Percentiles rank a stretch among this genome's conserved stretches.
Evolutionary conservation across 441 rosid species (phyloP).

Genomic region (Arabidopsis hybrid): DNA sequence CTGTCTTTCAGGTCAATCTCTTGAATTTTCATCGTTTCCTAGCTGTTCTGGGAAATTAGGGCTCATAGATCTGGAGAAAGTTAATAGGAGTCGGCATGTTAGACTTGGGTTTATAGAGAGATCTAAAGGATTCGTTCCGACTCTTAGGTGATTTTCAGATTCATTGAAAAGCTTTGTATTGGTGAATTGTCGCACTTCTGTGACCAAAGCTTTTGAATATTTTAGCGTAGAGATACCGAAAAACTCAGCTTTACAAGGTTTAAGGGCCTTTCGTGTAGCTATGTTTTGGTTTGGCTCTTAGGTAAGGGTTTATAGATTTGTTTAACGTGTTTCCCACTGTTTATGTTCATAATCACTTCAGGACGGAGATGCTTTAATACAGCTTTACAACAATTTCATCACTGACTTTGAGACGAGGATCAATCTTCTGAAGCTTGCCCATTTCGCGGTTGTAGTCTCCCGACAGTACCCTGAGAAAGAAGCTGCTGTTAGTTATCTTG

Average conservation of each 20-base stretch:
- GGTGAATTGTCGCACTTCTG: background rate
- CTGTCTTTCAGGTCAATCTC: slow-evolving; percentile 72
- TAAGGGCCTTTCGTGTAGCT: slow-evolving; percentile 12
- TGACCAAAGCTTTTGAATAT: slow-evolving; percentile 23
- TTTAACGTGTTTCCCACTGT: background rate
- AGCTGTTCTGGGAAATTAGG: slow-evolving; percentile 9
- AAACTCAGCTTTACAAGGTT: background rate
- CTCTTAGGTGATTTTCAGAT: slow-evolving; percentile 15
- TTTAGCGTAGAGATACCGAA: slow-evolving; percentile 18
- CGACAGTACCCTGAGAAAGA: slow-evolving; percentile 88
- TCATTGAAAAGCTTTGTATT: slow-evolving; percentile 13
- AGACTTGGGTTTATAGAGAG: slow-evolving; percentile 22
- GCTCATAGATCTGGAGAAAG: slow-evolving; percentile 36
- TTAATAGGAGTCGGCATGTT: slow-evolving; percentile 1
- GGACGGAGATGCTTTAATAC: slow-evolving; percentile 93
- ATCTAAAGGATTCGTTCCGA: slow-evolving; percentile 20
- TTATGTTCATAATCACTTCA: slow-evolving; percentile 41
- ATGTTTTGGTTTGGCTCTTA: slow-evolving; percentile 35
- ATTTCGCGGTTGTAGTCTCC: slow-evolving; percentile 88
- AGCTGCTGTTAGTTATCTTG: slow-evolving; percentile 79
- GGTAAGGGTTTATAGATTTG: background rate
- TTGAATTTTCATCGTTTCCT: slow-evolving; percentile 1
- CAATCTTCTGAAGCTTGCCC: slow-evolving; percentile 95
- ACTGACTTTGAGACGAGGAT: slow-evolving; percentile 96
- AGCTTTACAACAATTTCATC: slow-evolving; percentile 86